Base-by-base conservation (phyloP, 192 early-diverging fungal genomes). In the Backusella parvicylindrica region DNA sequence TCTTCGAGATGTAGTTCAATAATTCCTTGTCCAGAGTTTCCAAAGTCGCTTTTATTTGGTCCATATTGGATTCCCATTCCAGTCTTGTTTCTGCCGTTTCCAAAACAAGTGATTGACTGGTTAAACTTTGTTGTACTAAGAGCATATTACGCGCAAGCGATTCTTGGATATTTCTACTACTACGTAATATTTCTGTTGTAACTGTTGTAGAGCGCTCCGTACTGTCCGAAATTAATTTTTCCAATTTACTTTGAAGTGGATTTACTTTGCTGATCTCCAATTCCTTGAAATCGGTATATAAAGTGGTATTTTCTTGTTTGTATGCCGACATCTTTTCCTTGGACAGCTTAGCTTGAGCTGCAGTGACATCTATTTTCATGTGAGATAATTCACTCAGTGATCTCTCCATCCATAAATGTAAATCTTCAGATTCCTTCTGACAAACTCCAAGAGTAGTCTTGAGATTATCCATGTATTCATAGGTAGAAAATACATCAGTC, bases 331-430 rank as follows among this genome's bases (percentile, higher is more conserved):
- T 60, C 16, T 26, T 38, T 7, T 73, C 36, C 31, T 66, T 30
- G 8, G 35, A 43, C 3, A 73, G 9, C 3, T 41, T n/a, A 6
- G 60, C 47, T 12, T 36, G 21, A 11, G 36, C 60, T 28, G n/a
- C 35, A 21, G 53, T 63, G 2, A 73, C 16, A 38, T 63, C 28
- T 30, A 73, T 31, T 38, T 37, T 26, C 32, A 16, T 21, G 8
- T 65, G 37, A 16, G 36, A 6, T 6, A 73, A 18, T 15, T 28
- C 28, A 13, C 23, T 32, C 7, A 26, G 0, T n/a, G 23, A 28
- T 30, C 37, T 38, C 28, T 73, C 72, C 11, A 73, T 63, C 72
- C 72, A 73, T 28, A 31, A 0, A 21, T 73, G 63, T 8, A 73
- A n/a, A 3, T 40, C 32, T 8, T 60, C 36, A 8, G 23, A 23